Percentiles rank a stretch among this genome's conserved stretches.
Evolutionary conservation across 768 basidiomycete species (phyloP).

Genomic region (Hortiboletus flavorubellus): DNA sequence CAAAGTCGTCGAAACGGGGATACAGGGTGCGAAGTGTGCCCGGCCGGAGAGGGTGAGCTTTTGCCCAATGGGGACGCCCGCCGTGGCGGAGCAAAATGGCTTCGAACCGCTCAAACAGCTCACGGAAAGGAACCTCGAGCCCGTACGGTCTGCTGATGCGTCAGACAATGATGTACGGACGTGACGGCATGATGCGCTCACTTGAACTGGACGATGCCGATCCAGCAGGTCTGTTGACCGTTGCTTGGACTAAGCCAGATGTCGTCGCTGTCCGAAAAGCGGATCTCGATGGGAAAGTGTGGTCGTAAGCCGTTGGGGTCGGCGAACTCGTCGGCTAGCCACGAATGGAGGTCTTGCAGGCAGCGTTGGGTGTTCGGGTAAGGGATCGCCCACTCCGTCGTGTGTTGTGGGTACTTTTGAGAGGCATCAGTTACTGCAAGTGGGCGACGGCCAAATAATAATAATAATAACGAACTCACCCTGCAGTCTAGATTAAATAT

Average conservation of each 20-base stretch:
- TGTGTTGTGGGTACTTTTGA: constrained; percentile 83
- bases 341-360: constrained; percentile 65
- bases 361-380: constrained; percentile 62
- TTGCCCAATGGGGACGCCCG: constrained; percentile 96
- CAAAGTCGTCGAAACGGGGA: constrained; percentile 79
- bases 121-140: constrained; percentile 74
- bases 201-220: constrained; percentile 98
- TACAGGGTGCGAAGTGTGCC: constrained; percentile 64
- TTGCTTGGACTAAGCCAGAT: constrained; percentile 92
- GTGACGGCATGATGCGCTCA: constrained; percentile 38
- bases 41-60: constrained; percentile 74
- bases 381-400: constrained; percentile 94
- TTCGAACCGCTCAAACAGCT: constrained; percentile 76
- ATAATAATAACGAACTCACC: constrained; percentile 49
- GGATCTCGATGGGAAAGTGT: constrained; percentile 91
- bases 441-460: neutral
- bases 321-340: constrained; percentile 64
- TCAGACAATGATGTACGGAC: neutral
- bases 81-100: constrained; percentile 60
- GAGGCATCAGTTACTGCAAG: constrained; percentile 3
- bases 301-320: constrained; percentile 75
- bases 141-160: constrained; percentile 74
- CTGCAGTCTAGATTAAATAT: constrained; percentile 94
- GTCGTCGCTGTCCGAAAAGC: constrained; percentile 85
- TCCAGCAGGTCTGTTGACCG: constrained; percentile 81